These are phyloP conservation scores for Thymus mandschuricus DNA, from an alignment of 257 asterid genomes.

Conservation along the genomic window DNA sequence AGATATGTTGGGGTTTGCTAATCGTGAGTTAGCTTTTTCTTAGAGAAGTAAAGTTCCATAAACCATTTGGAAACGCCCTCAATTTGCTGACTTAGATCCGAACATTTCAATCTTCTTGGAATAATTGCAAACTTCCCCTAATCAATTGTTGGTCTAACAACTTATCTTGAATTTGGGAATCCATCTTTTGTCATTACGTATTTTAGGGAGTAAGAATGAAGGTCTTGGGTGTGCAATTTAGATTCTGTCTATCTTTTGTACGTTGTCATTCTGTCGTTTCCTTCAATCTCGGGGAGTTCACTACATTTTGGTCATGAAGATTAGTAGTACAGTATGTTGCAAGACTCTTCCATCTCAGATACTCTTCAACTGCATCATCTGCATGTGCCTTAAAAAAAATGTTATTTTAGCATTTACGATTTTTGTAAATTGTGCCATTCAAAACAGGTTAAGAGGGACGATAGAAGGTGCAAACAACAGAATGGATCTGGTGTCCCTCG, in stretches of 20 bases:
- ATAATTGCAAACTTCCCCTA: neutral
- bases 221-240: neutral
- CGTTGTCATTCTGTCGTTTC: neutral
- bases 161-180: no score
- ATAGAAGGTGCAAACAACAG: constrained; percentile 82
- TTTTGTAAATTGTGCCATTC: neutral
- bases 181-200: neutral
- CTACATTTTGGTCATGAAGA: neutral
- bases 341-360: neutral
- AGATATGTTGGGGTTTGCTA: neutral
- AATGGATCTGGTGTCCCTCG: constrained; percentile 80
- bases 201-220: neutral
- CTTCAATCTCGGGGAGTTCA: neutral
- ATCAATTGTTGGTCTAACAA: neutral
- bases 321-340: no score
- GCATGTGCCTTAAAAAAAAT: no score
- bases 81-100: neutral
- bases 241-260: neutral
- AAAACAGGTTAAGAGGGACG: constrained; percentile 84
- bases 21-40: neutral
- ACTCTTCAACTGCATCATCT: neutral
- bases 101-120: neutral
- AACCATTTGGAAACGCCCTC: neutral
- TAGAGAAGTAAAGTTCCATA: neutral
- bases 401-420: neutral